Conservation (phyloP, 805 yeast genomes). For the Yarrowia osloensis region DNA sequence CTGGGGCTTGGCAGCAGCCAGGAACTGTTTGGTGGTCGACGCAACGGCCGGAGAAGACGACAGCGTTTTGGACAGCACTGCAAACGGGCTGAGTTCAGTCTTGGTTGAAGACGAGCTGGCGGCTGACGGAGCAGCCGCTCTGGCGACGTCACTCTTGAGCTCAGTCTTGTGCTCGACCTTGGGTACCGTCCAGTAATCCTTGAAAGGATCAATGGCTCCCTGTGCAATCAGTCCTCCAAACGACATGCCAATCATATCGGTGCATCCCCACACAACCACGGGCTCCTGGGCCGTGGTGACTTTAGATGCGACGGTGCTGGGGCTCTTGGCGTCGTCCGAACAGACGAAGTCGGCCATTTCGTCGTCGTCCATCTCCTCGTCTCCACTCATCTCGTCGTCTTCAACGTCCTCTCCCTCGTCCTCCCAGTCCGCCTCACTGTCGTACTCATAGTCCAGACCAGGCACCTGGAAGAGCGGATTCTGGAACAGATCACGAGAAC, state of each 20-base stretch:
- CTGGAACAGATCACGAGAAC: constrained; percentile 1
- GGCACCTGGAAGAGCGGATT: constrained; percentile 8
- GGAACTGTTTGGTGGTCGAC: neutral
- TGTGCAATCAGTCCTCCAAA: neutral
- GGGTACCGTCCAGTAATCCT: neutral
- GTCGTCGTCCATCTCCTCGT: neutral
- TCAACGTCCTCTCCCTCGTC: constrained; percentile 26
- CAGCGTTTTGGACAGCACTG: neutral
- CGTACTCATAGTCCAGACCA: constrained; percentile 26
- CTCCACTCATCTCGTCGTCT: constrained; percentile 23
- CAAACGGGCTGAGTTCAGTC: neutral
- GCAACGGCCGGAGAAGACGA: neutral
- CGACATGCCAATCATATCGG: neutral
- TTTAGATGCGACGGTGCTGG: neutral
- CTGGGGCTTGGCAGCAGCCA: constrained; percentile 3
- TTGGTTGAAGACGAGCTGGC: neutral
- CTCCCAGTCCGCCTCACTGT: constrained; percentile 28
- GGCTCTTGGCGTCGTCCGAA: constrained; percentile 4
- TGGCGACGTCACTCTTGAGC: neutral
- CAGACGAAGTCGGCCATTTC: constrained; percentile 30
- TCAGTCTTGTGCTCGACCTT: neutral
- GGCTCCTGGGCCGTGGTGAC: constrained; percentile 15
- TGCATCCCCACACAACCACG: constrained; percentile 6
- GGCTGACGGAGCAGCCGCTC: neutral
- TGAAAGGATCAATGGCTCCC: neutral